These are phyloP conservation scores for Knoxdaviesia proteae DNA, from an alignment of 2,329 filamentous ascomycete species.

Conservation along the genomic window DNA sequence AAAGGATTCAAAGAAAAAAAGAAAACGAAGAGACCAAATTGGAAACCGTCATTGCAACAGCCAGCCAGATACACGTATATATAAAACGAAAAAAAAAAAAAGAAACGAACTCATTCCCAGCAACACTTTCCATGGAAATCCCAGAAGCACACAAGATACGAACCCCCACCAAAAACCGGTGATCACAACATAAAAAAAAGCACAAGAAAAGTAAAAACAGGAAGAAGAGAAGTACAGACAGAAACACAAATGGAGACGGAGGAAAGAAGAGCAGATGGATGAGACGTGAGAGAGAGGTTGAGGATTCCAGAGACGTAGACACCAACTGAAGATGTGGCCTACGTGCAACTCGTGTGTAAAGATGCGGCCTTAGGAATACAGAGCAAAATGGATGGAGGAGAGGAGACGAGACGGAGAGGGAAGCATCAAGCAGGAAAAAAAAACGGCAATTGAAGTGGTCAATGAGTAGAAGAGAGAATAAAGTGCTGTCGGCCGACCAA, in stretches of 20 bases:
- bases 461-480: neutral
- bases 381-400: too few relatives aligned
- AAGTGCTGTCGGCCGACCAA: neutral
- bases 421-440: neutral
- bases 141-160: neutral
- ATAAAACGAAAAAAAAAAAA: neutral
- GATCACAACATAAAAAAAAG: slow-evolving; percentile 1
- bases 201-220: neutral
- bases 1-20: slow-evolving; percentile 4
- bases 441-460: neutral
- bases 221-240: neutral
- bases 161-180: neutral
- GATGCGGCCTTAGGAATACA: too few relatives aligned
- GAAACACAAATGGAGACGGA: neutral
- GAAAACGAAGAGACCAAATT: slow-evolving; percentile 6
- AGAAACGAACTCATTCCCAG: neutral
- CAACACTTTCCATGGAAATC: neutral
- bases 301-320: neutral
- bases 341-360: too few relatives aligned
- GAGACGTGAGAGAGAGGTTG: neutral
- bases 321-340: neutral
- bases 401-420: neutral
- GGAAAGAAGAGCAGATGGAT: neutral
- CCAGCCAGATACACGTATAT: slow-evolving; percentile 2
- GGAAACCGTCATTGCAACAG: slow-evolving; percentile 7